Base-by-base conservation (phyloP, 2,329 filamentous ascomycete genomes). In the Fusarium sarcochroum region DNA sequence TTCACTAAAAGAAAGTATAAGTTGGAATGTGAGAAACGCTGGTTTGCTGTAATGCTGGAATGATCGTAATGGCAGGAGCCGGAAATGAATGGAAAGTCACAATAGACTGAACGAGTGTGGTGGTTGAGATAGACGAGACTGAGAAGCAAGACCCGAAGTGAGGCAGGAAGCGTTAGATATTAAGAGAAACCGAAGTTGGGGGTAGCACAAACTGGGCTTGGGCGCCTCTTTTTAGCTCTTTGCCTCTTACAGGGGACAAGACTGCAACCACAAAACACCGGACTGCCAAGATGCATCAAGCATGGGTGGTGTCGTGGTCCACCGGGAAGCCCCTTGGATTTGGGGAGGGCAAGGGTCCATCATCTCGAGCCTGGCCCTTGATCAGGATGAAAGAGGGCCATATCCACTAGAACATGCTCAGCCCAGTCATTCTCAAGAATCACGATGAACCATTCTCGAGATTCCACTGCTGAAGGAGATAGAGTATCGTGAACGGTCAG, bases 21-120 rank as follows among this genome's bases (percentile, higher is more conserved):
- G 64, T 65, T 60, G 69, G 52, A 58, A 50, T 53, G 65, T 59
- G 58, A 53, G 42, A 68, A 65, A 71, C 67, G 53, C 61, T 50
- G 58, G 61, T 58, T 63, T 63, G 66, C 68, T 67, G 61, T 47
- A 57, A 63, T 60, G 66, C 64, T 74, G 55, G 61, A 76, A 78
- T 50, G 76, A 78, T 59, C 68, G 76, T 75, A 63, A 68, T 73
- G 70, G 70, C 68, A 70, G 38, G 61, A 56, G 69, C 73, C 64
- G 63, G 57, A 70, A 76, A 76, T 60, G 71, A 73, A 72, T 70
- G 72, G 53, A 77, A 76, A 72, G 69, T 68, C 74, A 63, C 50
- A 55, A 67, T 68, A 68, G 69, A 75, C 73, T 69, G 68, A 68
- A 63, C 20, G 68, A 63, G 67, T 67, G 72, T 71, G 66, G 38